These are phyloP conservation scores for Zizania palustris DNA, from an alignment of 202 grass and related monocot species.

Conservation along the genomic window DNA sequence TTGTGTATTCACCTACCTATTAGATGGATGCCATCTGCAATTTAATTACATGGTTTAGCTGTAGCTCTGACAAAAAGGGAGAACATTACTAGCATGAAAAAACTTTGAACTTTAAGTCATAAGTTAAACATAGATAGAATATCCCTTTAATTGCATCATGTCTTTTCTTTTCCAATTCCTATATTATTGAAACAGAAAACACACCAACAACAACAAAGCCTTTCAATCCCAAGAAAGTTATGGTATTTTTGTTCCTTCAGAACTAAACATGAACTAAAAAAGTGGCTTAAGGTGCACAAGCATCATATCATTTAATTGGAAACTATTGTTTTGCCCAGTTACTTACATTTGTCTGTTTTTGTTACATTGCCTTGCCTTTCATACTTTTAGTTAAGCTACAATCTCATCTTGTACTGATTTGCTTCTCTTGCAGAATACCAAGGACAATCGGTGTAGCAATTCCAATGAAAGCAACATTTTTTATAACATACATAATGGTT, in stretches of 20 bases:
- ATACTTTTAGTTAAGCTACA: background rate
- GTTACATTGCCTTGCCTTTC: background rate
- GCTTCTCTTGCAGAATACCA: constrained; percentile 68
- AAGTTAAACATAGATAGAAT: no score
- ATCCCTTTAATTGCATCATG: no score
- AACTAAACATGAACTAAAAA: constrained; percentile 18
- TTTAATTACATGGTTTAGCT: background rate
- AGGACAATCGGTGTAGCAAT: constrained; percentile 78
- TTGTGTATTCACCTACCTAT: background rate
- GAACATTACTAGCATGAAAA: background rate
- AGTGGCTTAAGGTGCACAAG: background rate
- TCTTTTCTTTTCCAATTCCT: no score
- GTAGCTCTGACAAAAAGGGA: background rate
- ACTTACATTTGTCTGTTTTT: background rate
- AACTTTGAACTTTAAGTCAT: no score
- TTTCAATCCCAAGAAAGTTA: background rate
- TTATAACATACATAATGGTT: constrained; percentile 97
- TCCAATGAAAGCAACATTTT: constrained; percentile 95
- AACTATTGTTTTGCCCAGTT: constrained; percentile 24
- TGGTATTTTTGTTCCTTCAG: constrained; percentile 3
- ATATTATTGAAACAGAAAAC: no score
- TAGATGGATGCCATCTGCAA: constrained; percentile 12
- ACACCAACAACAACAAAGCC: no score
- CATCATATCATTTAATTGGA: constrained; percentile 15
- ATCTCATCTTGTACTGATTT: constrained; percentile 24